Evolutionary conservation across 2,329 filamentous ascomycete genomes (phyloP), one percentile per base, ranked within the genome.

Genomic region (Cadophora luteo-olivacea): DNA sequence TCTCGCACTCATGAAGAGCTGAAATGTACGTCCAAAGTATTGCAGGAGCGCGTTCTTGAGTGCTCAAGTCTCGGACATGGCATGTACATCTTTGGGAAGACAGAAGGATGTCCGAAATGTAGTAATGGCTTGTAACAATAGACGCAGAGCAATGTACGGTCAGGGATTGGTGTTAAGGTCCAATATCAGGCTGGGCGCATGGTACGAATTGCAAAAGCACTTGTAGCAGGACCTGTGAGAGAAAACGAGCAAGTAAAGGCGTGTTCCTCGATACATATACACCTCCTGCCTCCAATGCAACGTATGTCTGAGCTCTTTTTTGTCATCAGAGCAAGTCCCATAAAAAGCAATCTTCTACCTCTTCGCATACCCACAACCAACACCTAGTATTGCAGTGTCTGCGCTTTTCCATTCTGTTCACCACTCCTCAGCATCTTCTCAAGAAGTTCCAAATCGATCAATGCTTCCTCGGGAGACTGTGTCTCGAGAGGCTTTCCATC

Each of bases 401-500:
- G 60, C 8, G 64, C 49, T 25, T 66, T 33, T 38, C 68, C 68
- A 6, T 64, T 52, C 29, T 62, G 52, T 49, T 69, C 68, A 41
- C 68, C 68, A 61, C 64, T 67, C 54, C 61, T 66, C 64, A 69
- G 25, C 64, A 69, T 66, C 61, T 61, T 65, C 63, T 69, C 68
- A 61, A 69, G 22, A 29, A 69, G 57, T 55, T 69, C 68, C 38
- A 69, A 51, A 58, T 69, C 68, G 33, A 61, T 57, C 36, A 69
- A 54, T 41, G 64, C 68, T 52, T 69, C 64, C 52, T 67, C 60
- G 36, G 68, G 68, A 49, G 68, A 69, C 32, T 69, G 68, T 24
- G 36, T 69, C 8, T 72, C 57, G 65, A 77, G 66, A 6, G 72
- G 63, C 61, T 70, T 72, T 3, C 75, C 75, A 12, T 72, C 67